These are phyloP conservation scores for Nothophytophthora sp. DNA, from an alignment of 352 stramenopile genomes.

Conservation along the genomic window DNA sequence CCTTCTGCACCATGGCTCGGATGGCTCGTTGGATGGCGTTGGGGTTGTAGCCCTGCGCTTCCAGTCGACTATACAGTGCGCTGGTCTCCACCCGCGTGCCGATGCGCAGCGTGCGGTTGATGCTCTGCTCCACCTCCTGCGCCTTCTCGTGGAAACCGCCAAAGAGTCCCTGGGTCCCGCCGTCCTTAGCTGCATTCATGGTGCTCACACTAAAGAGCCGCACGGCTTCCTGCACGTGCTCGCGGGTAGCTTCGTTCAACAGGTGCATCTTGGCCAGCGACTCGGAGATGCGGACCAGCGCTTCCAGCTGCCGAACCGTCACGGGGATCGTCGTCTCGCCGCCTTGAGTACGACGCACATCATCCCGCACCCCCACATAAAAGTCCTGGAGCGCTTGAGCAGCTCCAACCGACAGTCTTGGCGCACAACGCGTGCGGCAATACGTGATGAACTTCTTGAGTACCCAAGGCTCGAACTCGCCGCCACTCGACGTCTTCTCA, in stretches of 20 bases:
- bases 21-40: constrained; percentile 88
- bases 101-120: constrained; percentile 83
- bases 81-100: constrained; percentile 79
- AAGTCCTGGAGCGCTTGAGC: constrained; percentile 95
- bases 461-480: constrained; percentile 83
- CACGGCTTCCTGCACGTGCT: constrained; percentile 97
- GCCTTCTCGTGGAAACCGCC: constrained; percentile 83
- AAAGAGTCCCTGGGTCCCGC: constrained; percentile 84
- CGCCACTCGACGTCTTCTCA: constrained; percentile 23
- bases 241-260: constrained; percentile 70
- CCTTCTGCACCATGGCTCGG: constrained; percentile 87
- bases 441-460: constrained; percentile 99
- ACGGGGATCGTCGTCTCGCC: constrained; percentile 93
- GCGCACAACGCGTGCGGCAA: constrained; percentile 94
- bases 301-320: constrained; percentile 98
- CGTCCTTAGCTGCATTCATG: constrained; percentile 96
- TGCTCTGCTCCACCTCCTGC: constrained; percentile 81
- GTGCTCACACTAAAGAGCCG: constrained; percentile 98
- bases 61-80: constrained; percentile 78
- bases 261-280: constrained; percentile 98
- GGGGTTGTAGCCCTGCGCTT: constrained; percentile 81
- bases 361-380: constrained; percentile 98
- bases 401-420: constrained; percentile 90
- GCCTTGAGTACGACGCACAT: constrained; percentile 88
- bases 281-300: constrained; percentile 97